These are phyloP conservation scores for Vaccinium darrowii DNA, from an alignment of 148 eudicot genomes.

Conservation along the genomic window DNA sequence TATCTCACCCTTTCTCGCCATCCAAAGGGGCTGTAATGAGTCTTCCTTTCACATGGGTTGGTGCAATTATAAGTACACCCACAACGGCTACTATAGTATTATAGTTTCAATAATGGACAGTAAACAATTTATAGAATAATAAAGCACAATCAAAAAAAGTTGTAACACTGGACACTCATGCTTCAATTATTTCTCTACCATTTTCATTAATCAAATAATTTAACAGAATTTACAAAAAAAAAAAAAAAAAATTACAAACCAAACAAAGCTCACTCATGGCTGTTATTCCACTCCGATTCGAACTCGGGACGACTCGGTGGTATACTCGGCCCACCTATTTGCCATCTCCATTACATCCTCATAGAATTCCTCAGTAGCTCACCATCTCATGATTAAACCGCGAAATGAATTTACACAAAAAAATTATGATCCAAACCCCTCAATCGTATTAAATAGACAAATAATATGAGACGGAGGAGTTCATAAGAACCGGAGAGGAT, in stretches of 20 bases:
- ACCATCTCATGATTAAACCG: background rate
- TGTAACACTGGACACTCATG: conserved; percentile 4
- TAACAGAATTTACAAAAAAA: background rate
- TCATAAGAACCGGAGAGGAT: background rate
- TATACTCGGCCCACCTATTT: conserved; percentile 31
- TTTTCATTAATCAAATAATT: conserved; percentile 13
- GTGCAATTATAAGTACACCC: background rate
- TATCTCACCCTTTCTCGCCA: too few species aligned
- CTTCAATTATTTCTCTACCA: conserved; percentile 18
- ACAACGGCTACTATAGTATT: background rate
- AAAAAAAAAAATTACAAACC: background rate
- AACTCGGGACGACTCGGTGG: conserved; percentile 72
- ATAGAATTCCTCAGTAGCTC: conserved; percentile 13
- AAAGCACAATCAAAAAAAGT: background rate
- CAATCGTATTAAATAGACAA: background rate
- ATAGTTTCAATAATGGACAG: background rate
- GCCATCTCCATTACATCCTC: conserved; percentile 53
- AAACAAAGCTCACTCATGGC: background rate
- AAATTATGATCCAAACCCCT: background rate
- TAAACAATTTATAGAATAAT: background rate
- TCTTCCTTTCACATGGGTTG: background rate
- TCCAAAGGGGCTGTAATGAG: background rate
- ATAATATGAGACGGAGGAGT: background rate
- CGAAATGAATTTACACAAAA: conserved; percentile 14
- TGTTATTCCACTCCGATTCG: conserved; percentile 29